Percentiles rank a stretch among this genome's conserved stretches.
Evolutionary conservation across 768 basidiomycete species (phyloP).

Genomic region (Suillus spraguei): DNA sequence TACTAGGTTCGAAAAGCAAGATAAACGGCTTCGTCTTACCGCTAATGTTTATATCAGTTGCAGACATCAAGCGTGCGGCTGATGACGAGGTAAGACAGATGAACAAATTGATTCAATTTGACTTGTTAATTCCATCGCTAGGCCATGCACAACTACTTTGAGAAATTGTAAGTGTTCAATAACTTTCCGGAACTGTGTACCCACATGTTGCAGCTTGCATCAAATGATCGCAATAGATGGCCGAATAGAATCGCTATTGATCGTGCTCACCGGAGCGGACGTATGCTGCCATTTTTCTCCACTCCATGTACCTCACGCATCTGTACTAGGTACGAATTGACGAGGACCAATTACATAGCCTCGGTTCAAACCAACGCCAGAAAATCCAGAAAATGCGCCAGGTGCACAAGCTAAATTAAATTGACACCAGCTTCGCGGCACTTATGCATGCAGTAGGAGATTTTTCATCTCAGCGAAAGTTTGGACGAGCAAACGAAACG

Average conservation of each 20-base stretch:
- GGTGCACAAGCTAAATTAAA: background rate
- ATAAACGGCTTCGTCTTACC: background rate
- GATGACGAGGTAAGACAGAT: background rate
- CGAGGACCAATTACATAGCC: background rate
- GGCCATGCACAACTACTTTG: background rate
- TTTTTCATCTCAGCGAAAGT: background rate
- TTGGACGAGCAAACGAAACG: background rate
- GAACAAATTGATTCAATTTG: background rate
- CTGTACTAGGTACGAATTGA: background rate
- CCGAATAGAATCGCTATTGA: background rate
- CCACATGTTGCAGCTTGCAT: background rate
- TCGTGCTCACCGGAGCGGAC: background rate
- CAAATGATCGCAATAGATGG: background rate
- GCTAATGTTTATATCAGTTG: background rate
- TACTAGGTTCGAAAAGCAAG: background rate
- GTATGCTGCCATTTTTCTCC: background rate
- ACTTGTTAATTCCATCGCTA: background rate
- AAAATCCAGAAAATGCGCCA: background rate
- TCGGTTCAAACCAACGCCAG: background rate
- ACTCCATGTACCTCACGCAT: background rate
- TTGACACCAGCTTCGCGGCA: background rate
- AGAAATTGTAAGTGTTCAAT: background rate
- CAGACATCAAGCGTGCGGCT: constrained; percentile 2
- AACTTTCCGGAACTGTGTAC: background rate
- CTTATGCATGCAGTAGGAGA: constrained; percentile 1